Evolutionary conservation across 1,284 basidiomycete species (phyloP), one percentile per base, ranked within the genome.

Genomic region (Ceratobasidium sp.): DNA sequence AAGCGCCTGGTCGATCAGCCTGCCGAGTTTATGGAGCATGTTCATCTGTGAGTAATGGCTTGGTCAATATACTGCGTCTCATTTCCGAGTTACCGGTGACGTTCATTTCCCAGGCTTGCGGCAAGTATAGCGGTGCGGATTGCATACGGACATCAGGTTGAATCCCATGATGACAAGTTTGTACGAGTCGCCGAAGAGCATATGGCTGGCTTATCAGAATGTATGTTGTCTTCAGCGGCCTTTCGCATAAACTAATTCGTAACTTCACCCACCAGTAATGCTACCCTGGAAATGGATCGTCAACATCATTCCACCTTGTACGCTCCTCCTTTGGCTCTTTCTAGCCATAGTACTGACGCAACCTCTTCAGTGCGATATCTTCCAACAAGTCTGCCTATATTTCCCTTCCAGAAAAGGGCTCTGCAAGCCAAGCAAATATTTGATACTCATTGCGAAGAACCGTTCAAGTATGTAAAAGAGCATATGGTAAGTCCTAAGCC

Each of bases 201-300:
- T 6, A 66, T 66, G 48, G 44, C n/a, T 10, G 64, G 42, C 12
- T 5, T 66, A 23, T 66, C 64, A 2, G 64, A 66, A 33, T 50
- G 64, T 66, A n/a, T 9, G 64, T 23, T 3, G n/a, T 7, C 15
- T 33, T 42, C n/a, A 7, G 4, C 23, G 4, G 4, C 46, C 9
- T 6, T 66, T 10, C 48, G 3, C 15, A 9, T 10, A 50, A 0
- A 5, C 26, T 33, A 13, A 17, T 4, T 17, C 9, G 26, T 50
- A 15, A 66, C 44, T n/a, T 13, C 33, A 2, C 17, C 13, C 54
- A 57, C 6, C 28, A 66, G 64, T 66, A 23, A 48, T 66, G 64
- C 28, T 52, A 15, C 64, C 64, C 4, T 46, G 64, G 42, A 66
- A 66, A 40, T 66, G 64, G 64, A 28, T 28, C 10, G 48, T 66